Evolutionary conservation across 108 stramenopile genomes (phyloP).

Genomic region (Epipyxis sp.): DNA sequence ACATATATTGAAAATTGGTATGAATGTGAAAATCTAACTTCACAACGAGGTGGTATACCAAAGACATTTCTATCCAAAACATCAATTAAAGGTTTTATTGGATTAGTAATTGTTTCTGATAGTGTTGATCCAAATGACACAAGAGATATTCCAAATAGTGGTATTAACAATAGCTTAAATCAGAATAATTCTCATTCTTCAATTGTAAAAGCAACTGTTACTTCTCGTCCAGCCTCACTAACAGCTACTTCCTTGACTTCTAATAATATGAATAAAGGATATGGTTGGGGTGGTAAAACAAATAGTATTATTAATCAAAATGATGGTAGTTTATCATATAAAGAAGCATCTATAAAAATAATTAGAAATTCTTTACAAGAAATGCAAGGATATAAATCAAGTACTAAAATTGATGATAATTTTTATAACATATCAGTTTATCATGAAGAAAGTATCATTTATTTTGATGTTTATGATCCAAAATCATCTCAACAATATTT

Average conservation of each 20-base stretch:
- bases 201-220: background rate
- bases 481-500: background rate
- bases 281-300: too few relatives aligned
- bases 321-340: background rate
- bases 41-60: background rate
- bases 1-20: background rate
- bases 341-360: background rate
- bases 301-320: background rate
- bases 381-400: background rate
- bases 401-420: background rate
- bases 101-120: background rate
- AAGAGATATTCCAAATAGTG: too few relatives aligned
- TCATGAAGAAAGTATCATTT: background rate
- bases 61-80: background rate
- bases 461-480: conserved; percentile 21
- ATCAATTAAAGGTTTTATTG: background rate
- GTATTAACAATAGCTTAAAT: too few relatives aligned
- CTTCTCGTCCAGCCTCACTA: background rate
- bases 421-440: conserved; percentile 5
- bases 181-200: too few relatives aligned
- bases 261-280: background rate
- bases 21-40: background rate
- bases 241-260: background rate
- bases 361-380: background rate
- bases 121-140: background rate